Evolutionary conservation across 2,329 filamentous ascomycete species (phyloP).

Genomic region (Triangularia setosa): DNA sequence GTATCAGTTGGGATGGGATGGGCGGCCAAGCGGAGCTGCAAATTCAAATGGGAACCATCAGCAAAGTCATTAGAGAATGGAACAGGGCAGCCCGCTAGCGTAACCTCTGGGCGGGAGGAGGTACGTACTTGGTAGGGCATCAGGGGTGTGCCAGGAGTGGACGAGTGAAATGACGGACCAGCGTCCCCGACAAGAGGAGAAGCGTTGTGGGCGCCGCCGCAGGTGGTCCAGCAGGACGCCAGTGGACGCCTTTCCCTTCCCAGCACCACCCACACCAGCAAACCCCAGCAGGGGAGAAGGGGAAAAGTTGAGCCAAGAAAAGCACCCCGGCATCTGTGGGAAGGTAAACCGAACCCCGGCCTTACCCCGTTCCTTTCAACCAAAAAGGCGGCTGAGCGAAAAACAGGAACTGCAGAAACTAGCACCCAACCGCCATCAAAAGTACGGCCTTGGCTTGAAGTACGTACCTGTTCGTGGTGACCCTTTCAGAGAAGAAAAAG

Average conservation of each 20-base stretch:
- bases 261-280: neutral
- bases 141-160: neutral
- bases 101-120: conserved; percentile 3
- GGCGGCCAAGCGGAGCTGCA: conserved; percentile 27
- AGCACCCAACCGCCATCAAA: neutral
- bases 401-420: conserved; percentile 4
- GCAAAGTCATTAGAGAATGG: conserved; percentile 7
- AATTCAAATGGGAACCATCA: neutral
- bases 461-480: no score
- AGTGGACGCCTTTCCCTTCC: conserved; percentile 6
- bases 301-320: neutral
- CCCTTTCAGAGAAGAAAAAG: neutral
- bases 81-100: conserved; percentile 2
- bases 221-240: conserved; percentile 1
- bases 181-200: neutral
- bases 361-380: neutral
- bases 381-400: conserved; percentile 1
- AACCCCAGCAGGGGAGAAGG: no score
- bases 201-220: neutral
- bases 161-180: neutral
- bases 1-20: conserved; percentile 9
- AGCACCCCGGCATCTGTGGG: conserved; percentile 6
- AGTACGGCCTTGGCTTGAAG: neutral
- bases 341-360: neutral
- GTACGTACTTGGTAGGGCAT: neutral